phyloP scores from a whole-genome alignment of 2,329 filamentous ascomycete genomes.

The Ophiocordyceps australis region DNA sequence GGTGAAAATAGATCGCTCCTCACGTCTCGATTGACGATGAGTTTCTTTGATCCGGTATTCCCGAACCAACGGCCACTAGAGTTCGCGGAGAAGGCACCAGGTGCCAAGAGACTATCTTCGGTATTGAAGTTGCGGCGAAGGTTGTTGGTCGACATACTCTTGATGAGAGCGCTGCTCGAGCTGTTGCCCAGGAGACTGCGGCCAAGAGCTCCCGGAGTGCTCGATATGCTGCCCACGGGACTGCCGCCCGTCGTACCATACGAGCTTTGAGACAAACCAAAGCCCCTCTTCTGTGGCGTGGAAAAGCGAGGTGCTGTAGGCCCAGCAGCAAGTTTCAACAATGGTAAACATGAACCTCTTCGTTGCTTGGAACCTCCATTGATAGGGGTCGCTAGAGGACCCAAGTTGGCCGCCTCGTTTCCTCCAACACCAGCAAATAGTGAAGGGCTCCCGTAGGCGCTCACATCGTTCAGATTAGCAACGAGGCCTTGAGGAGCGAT shows the following conservation, averaged over 20 bases:
- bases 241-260: conserved; percentile 67
- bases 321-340: conserved; percentile 73
- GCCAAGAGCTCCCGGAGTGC: conserved; percentile 49
- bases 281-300: conserved; percentile 74
- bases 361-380: conserved; percentile 57
- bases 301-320: conserved; percentile 63
- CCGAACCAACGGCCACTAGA: conserved; percentile 44
- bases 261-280: conserved; percentile 83
- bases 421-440: conserved; percentile 59
- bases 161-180: conserved; percentile 54
- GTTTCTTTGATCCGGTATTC: conserved; percentile 63
- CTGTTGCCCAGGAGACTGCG: conserved; percentile 50
- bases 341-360: conserved; percentile 62
- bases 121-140: conserved; percentile 65
- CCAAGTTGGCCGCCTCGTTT: conserved; percentile 51
- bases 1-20: conserved; percentile 53
- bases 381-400: conserved; percentile 81
- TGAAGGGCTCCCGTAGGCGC: conserved; percentile 76
- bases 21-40: conserved; percentile 81
- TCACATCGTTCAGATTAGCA: conserved; percentile 65
- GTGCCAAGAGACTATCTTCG: conserved; percentile 72
- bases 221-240: conserved; percentile 41
- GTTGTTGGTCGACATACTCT: conserved; percentile 79
- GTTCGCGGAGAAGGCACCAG: conserved; percentile 65
- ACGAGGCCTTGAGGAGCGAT: conserved; percentile 48